Evolutionary conservation across 164 flowering plant genomes (phyloP).

Genomic region (Sedum album): DNA sequence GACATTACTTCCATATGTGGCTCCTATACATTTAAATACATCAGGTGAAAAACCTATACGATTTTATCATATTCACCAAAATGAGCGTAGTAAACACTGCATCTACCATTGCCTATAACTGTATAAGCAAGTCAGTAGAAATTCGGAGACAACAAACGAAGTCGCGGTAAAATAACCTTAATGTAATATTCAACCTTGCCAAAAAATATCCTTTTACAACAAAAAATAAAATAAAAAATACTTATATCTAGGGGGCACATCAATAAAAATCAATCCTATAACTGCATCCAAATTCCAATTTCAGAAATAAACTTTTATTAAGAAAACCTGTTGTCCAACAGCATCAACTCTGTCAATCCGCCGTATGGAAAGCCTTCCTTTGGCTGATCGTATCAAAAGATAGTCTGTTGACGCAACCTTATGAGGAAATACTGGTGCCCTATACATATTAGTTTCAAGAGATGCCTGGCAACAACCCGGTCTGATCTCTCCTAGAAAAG

Average conservation of each 20-base stretch:
- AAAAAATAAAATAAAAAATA: too few relatives aligned
- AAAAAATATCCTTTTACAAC: too few relatives aligned
- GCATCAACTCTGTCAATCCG: slow-evolving; percentile 80
- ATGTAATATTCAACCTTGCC: neutral
- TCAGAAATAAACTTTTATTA: neutral
- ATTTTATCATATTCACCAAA: neutral
- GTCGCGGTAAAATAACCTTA: neutral
- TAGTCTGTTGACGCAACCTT: slow-evolving; percentile 79
- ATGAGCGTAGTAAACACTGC: neutral
- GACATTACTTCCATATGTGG: slow-evolving; percentile 92
- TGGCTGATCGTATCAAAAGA: slow-evolving; percentile 82
- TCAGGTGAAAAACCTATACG: neutral
- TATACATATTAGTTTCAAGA: slow-evolving; percentile 87
- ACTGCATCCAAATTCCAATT: neutral
- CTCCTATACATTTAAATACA: slow-evolving; percentile 41
- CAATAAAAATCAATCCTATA: neutral
- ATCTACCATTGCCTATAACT: neutral
- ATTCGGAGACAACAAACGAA: too few relatives aligned
- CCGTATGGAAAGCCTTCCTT: slow-evolving; percentile 88
- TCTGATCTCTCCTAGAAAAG: slow-evolving; percentile 88
- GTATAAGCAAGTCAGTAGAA: neutral
- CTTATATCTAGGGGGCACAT: neutral
- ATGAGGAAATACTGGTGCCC: slow-evolving; percentile 87
- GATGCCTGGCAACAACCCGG: slow-evolving; percentile 77
- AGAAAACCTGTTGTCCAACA: slow-evolving; percentile 92